phyloP scores from a whole-genome alignment of 345 rosid genomes.

The Eucalyptus curtisii region DNA sequence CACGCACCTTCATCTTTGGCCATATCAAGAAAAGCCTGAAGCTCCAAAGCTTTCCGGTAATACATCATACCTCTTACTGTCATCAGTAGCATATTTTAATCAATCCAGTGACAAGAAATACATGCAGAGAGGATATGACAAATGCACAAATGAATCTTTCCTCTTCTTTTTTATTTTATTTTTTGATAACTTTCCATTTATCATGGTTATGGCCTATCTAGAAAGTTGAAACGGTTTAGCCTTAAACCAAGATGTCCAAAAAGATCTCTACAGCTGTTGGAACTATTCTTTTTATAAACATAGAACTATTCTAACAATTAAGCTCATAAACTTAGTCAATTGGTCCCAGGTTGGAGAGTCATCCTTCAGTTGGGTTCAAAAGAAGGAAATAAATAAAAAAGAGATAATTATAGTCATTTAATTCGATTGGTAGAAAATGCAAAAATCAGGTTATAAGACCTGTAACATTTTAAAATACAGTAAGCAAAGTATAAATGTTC shows the following conservation, averaged over 20 bases:
- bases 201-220: not conserved
- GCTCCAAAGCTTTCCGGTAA: constrained; percentile 93
- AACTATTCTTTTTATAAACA: not conserved
- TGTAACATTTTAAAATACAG: not conserved
- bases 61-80: constrained; percentile 99
- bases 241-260: not conserved
- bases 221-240: not conserved
- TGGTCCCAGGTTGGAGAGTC: not conserved
- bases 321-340: not conserved
- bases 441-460: not conserved
- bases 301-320: not conserved
- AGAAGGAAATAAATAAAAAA: not conserved
- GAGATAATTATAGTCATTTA: not conserved
- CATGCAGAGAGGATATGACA: not conserved
- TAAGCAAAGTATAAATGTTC: not conserved
- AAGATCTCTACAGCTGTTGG: not conserved
- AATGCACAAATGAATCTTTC: not conserved
- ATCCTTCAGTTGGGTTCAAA: not conserved
- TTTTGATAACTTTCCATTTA: not conserved
- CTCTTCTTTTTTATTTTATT: not conserved
- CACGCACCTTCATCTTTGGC: constrained; percentile 83
- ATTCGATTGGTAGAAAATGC: not conserved
- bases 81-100: not conserved
- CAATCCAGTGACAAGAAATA: not conserved
- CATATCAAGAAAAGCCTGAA: constrained; percentile 99